These are phyloP conservation scores for Coccomyxa sp. DNA, from an alignment of 139 green algal species.

Conservation along the genomic window DNA sequence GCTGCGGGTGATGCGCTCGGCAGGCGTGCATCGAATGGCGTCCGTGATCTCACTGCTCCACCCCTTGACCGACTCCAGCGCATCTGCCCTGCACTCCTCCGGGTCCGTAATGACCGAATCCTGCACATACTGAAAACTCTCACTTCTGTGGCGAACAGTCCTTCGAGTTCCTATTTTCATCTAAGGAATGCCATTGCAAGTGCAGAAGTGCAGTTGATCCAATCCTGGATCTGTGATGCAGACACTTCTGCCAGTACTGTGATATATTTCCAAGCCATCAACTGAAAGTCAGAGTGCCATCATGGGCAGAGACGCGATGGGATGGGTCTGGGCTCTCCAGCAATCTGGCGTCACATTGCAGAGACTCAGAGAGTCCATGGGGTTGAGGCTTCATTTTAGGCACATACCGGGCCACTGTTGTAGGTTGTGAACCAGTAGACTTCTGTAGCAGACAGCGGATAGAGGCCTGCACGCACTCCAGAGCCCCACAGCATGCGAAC, in stretches of 20 bases:
- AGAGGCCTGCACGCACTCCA: slow-evolving; percentile 62
- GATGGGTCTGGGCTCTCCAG: no score
- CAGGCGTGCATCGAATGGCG: slow-evolving; percentile 34
- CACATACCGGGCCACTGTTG: neutral
- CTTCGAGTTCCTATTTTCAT: no score
- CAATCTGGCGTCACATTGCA: no score
- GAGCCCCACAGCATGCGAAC: slow-evolving; percentile 41
- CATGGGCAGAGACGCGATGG: no score
- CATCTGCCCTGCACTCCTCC: slow-evolving; percentile 31
- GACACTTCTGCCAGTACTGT: no score
- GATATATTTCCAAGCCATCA: no score
- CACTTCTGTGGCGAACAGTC: neutral
- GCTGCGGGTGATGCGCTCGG: slow-evolving; percentile 31
- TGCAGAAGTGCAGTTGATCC: neutral
- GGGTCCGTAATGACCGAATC: neutral
- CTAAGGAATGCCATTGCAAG: neutral
- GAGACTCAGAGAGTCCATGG: no score
- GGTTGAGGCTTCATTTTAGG: no score
- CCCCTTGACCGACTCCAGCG: slow-evolving; percentile 31
- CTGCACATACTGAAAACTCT: neutral
- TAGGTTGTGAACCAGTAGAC: slow-evolving; percentile 64
- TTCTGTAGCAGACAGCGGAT: slow-evolving; percentile 50
- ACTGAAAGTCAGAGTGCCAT: no score
- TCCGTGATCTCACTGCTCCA: slow-evolving; percentile 44
- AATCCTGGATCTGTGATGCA: no score